These are phyloP conservation scores for Aotearoamyces nothofagi DNA, from an alignment of 2,329 filamentous ascomycete species.

Conservation along the genomic window DNA sequence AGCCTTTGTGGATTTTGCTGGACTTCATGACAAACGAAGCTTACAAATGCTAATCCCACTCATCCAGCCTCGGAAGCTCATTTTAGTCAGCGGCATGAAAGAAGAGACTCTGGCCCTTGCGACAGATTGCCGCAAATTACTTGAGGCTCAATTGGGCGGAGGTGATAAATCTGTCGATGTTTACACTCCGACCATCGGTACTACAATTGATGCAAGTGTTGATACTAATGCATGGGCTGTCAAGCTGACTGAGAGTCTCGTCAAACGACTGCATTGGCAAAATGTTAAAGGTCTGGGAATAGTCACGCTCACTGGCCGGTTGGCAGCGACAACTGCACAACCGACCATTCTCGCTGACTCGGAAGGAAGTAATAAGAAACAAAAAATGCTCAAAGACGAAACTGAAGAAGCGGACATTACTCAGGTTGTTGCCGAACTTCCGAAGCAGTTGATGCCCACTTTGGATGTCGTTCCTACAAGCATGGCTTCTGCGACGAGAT, in stretches of 20 bases:
- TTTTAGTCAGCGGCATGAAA: constrained; percentile 69
- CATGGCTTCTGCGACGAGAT: constrained; percentile 57
- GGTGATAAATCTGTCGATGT: constrained; percentile 46
- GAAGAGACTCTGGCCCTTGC: constrained; percentile 70
- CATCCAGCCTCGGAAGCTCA: constrained; percentile 85
- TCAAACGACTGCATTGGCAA: constrained; percentile 87
- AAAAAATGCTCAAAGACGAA: constrained; percentile 27
- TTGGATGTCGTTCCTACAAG: constrained; percentile 35
- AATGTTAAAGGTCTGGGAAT: constrained; percentile 80
- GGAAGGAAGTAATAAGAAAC: constrained; percentile 28
- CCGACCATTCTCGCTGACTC: constrained; percentile 23
- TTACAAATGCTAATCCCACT: constrained; percentile 89
- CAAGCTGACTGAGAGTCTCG: constrained; percentile 70
- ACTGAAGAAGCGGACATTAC: constrained; percentile 13
- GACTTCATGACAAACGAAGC: constrained; percentile 84
- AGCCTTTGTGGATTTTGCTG: constrained; percentile 81
- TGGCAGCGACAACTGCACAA: constrained; percentile 35
- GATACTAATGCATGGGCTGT: constrained; percentile 97
- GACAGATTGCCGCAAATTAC: constrained; percentile 59
- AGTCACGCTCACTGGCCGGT: constrained; percentile 73
- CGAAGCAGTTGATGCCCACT: constrained; percentile 11
- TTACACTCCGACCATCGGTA: constrained; percentile 65
- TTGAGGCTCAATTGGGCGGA: constrained; percentile 29
- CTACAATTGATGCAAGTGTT: constrained; percentile 73
- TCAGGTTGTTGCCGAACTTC: constrained; percentile 4